Conservation (phyloP, 176 grass and related monocot genomes). For the Poa pratensis region DNA sequence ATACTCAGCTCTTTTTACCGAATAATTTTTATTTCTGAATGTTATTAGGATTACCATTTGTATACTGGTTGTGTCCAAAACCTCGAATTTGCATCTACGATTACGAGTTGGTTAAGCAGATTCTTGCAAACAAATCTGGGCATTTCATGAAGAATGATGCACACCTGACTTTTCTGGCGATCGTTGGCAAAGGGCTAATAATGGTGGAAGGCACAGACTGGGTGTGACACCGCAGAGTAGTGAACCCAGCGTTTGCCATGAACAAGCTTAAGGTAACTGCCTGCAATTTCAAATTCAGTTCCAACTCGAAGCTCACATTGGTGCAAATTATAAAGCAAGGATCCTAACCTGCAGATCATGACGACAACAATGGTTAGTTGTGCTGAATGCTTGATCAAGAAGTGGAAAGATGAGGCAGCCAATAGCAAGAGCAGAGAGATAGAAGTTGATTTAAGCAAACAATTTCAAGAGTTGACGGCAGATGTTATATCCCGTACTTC, state of each 20-base stretch:
- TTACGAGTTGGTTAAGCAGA: neutral
- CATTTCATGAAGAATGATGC: neutral
- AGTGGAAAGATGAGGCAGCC: neutral
- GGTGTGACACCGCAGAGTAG: neutral
- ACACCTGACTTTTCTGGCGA: neutral
- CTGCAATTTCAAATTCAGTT: neutral
- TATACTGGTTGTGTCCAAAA: neutral
- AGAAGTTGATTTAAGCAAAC: neutral
- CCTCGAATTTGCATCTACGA: neutral
- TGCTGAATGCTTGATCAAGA: conserved; percentile 4
- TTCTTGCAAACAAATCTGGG: neutral
- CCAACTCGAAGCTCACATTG: neutral
- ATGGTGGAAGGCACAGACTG: neutral
- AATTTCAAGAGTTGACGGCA: neutral
- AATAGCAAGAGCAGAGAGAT: neutral
- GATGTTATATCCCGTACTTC: neutral
- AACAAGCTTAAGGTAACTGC: neutral
- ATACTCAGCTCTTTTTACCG: neutral
- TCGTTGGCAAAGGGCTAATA: neutral
- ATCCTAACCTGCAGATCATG: neutral
- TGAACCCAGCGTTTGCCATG: neutral
- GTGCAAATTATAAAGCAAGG: neutral
- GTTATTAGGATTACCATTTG: neutral
- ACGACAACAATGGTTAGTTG: neutral
- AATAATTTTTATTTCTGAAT: neutral